Evolutionary conservation across 768 basidiomycete species (phyloP).

Genomic region (Mycena chlorophos): DNA sequence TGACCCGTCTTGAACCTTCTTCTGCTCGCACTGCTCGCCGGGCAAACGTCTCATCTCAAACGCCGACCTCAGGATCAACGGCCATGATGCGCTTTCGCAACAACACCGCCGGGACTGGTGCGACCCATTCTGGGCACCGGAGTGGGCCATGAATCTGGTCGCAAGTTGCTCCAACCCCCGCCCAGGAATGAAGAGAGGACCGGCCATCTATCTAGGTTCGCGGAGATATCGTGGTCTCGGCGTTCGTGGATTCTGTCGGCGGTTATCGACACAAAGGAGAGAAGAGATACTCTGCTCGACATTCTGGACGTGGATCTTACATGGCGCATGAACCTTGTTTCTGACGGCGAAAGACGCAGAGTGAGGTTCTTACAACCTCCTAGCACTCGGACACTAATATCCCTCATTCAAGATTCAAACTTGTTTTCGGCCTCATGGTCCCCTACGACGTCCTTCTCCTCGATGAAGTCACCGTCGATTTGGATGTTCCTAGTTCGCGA

Average conservation of each 20-base stretch:
- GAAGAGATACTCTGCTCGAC: conserved; percentile 82
- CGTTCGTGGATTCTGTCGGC: conserved; percentile 93
- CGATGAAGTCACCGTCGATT: conserved; percentile 97
- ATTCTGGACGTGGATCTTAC: conserved; percentile 94
- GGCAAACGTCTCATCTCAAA: conserved; percentile 81
- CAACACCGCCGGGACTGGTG: conserved; percentile 70
- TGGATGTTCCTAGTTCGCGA: conserved; percentile 94
- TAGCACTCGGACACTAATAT: no score
- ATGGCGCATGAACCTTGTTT: conserved; percentile 95
- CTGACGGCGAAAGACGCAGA: conserved; percentile 89
- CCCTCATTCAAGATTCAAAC: conserved; percentile 60
- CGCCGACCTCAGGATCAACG: conserved; percentile 71
- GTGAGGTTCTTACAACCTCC: no score
- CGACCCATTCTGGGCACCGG: not conserved
- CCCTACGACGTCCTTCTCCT: conserved; percentile 92
- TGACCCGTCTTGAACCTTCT: no score
- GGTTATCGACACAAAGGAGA: conserved; percentile 91
- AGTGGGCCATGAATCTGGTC: conserved; percentile 92
- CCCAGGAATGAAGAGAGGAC: not conserved
- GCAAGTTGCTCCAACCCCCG: conserved; percentile 31
- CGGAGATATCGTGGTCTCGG: conserved; percentile 87
- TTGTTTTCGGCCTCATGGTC: conserved; percentile 94
- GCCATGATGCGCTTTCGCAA: conserved; percentile 87
- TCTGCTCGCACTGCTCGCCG: conserved; percentile 88
- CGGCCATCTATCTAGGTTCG: conserved; percentile 49